A percentile compares a stretch with the other conserved stretches of the same genome.
Conservation (phyloP, 148 eudicot genomes). For the Diospyros kaki region DNA sequence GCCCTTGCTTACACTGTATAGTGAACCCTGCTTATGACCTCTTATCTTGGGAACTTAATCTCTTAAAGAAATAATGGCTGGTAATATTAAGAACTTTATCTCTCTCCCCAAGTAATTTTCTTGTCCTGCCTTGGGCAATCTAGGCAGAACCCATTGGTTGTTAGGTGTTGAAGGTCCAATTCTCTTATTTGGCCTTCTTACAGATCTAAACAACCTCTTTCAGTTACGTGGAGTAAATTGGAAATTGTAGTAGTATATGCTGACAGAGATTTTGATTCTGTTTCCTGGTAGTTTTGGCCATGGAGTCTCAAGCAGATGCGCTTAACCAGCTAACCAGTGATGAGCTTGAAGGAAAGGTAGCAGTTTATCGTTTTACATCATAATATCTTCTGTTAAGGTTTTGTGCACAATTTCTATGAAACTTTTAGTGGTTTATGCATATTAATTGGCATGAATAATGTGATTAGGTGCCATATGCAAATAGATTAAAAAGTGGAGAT, state of each 20-base stretch:
- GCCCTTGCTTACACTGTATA: not conserved
- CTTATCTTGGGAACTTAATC: conserved; percentile 1
- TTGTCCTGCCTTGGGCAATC: conserved; percentile 1
- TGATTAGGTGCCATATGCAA: not conserved
- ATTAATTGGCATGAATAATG: not conserved
- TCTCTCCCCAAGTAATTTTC: not conserved
- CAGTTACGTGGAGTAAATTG: not conserved
- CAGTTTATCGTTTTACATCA: not conserved
- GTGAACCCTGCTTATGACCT: not conserved
- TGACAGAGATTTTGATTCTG: conserved; percentile 8
- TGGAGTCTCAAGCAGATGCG: conserved; percentile 97
- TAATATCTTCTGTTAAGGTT: not conserved
- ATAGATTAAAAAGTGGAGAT: not conserved
- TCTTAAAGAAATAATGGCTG: not conserved
- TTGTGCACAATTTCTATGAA: not conserved
- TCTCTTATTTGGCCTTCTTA: not conserved
- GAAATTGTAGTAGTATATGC: conserved; percentile 1
- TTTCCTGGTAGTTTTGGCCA: conserved; percentile 58
- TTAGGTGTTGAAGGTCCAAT: conserved; percentile 3
- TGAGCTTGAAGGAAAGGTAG: conserved; percentile 96
- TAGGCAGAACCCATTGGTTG: not conserved
- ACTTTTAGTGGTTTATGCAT: not conserved
- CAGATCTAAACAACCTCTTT: not conserved
- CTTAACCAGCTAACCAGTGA: conserved; percentile 73
- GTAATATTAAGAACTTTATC: too few species aligned